Conservation (phyloP, 2,329 filamentous ascomycete genomes). For the Colletotrichum coccodes region DNA sequence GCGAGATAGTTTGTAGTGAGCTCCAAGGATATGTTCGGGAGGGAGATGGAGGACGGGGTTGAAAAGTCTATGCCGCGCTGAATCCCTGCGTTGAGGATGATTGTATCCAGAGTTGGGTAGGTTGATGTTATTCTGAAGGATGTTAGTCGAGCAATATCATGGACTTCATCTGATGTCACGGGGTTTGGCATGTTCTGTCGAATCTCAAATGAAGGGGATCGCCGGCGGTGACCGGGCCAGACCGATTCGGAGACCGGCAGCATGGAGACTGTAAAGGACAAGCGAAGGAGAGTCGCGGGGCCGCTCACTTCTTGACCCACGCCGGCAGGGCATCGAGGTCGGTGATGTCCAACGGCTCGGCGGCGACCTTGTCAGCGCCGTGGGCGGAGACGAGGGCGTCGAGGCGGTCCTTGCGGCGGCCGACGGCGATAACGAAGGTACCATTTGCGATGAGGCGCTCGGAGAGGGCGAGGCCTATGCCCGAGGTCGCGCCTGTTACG, state of each 20-base stretch:
- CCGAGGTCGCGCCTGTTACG: conserved; percentile 63
- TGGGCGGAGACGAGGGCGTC: conserved; percentile 59
- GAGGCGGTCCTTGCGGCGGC: conserved; percentile 63
- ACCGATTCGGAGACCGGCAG: too few species aligned
- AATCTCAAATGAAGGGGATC: not conserved
- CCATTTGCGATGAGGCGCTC: conserved; percentile 53
- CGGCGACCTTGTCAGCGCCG: conserved; percentile 52
- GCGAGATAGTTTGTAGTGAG: conserved; percentile 59
- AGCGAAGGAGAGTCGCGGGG: not conserved
- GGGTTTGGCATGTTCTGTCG: too few species aligned
- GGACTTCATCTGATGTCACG: not conserved
- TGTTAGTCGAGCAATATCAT: not conserved
- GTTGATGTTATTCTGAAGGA: conserved; percentile 42
- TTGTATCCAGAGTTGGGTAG: conserved; percentile 62
- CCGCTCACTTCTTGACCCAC: conserved; percentile 51
- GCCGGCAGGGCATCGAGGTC: conserved; percentile 51
- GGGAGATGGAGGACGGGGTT: conserved; percentile 45
- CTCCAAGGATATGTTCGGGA: conserved; percentile 51
- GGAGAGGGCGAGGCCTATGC: conserved; percentile 61
- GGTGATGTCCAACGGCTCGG: conserved; percentile 54
- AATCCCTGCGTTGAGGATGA: conserved; percentile 68
- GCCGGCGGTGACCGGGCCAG: too few species aligned
- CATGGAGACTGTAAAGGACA: not conserved
- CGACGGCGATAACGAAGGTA: conserved; percentile 64
- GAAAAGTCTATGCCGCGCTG: conserved; percentile 60